Evolutionary conservation across 345 rosid species (phyloP), one percentile per base, ranked within the genome.

Genomic region (Erodium maritimum): DNA sequence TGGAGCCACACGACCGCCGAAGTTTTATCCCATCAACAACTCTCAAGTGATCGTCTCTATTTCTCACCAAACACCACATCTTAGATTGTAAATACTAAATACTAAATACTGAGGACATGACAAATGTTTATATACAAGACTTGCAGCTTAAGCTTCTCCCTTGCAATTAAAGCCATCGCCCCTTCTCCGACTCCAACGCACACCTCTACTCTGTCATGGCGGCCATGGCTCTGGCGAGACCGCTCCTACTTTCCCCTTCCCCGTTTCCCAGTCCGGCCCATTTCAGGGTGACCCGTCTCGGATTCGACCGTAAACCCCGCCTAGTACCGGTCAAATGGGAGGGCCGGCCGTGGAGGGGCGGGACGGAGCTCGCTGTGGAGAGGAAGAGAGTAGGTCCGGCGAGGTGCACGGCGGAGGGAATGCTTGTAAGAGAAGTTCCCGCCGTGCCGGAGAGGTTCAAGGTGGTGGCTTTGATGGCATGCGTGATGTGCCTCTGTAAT

Each of bases 401-500:
- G 54, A 65, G 61, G 78, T 82, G 95, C 45, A 73, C 91, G 63
- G 89, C 94, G 62, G 95, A 85, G 67, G 86, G 95, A 52, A 58
- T 83, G 71, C 2, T 77, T 20, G 68, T 75, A 21, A 77, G 77
- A 19, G 59, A 20, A 12, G 63, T 56, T 8, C 19, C 33, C 33
- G 33, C 56, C 52, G 66, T 84, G 10, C 76, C 91, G 46, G 98
- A 88, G 81, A 86, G 98, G 76, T 79, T 80, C 20, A 91, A 86
- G 73, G 87, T 91, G 74, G 94, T 80, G 76, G 84, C 77, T 25
- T 57, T 91, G 51, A 67, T 82, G 71, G 96, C 96, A n/a, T 74
- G 73, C 42, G 93, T 80, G 20, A 77, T 91, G 96, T 83, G 96
- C 69, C 75, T 91, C 1, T 88, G 96, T 71, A 91, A 91, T 80